A percentile compares a stretch with the other conserved stretches of the same genome.
Conservation (phyloP, 768 basidiomycete species). For the Hirschioporus abietinus region DNA sequence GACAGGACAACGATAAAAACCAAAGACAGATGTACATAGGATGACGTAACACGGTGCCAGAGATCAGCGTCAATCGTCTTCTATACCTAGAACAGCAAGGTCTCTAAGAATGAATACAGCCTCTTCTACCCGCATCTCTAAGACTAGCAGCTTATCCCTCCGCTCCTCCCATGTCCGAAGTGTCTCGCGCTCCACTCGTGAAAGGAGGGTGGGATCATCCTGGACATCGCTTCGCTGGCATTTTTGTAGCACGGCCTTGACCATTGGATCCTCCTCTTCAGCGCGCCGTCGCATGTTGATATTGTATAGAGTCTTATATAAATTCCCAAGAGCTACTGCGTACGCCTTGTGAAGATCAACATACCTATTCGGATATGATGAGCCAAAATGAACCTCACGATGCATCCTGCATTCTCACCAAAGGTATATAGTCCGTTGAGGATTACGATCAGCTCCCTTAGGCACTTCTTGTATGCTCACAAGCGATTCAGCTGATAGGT, state of each 20-base stretch:
- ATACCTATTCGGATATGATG: constrained; percentile 50
- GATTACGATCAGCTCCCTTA: constrained; percentile 84
- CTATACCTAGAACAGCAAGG: constrained; percentile 45
- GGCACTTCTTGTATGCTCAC: constrained; percentile 93
- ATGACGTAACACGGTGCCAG: neutral
- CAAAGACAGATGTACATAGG: neutral
- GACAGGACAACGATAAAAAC: neutral
- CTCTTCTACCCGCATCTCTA: constrained; percentile 85
- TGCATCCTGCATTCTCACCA: constrained; percentile 47
- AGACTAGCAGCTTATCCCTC: constrained; percentile 65
- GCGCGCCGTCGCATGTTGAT: constrained; percentile 66
- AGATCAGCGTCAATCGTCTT: constrained; percentile 38
- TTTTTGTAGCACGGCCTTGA: constrained; percentile 75
- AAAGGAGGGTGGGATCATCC: constrained; percentile 64
- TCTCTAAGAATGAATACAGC: constrained; percentile 88
- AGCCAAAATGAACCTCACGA: constrained; percentile 1
- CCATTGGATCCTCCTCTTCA: constrained; percentile 61
- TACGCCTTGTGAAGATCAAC: constrained; percentile 84
- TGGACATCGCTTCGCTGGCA: constrained; percentile 80
- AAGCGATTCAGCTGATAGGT: constrained; percentile 73
- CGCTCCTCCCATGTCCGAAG: constrained; percentile 70
- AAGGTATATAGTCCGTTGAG: constrained; percentile 83
- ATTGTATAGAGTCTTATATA: constrained; percentile 92
- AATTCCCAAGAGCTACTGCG: constrained; percentile 62
- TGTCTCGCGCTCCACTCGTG: constrained; percentile 69